Base-by-base conservation (phyloP, 148 eudicot genomes). In the Chenopodium berlandieri region DNA sequence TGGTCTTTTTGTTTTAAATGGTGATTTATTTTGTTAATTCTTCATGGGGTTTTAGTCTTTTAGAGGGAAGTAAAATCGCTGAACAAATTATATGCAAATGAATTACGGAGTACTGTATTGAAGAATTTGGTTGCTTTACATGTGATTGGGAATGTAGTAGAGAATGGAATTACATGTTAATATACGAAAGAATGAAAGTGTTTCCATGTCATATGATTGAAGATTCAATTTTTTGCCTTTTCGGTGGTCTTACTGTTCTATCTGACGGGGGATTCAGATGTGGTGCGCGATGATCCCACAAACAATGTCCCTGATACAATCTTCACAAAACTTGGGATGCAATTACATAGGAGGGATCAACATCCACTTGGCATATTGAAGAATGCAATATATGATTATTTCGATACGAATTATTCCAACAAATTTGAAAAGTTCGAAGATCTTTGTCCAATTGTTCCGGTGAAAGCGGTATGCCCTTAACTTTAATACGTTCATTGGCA, bases 331-430 rank as follows among this genome's bases (percentile, higher is more conserved):
- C 90, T 96, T 86, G 99, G 99, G 78, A 81, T 96, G 95, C 99
- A 96, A 75, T 91, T 94, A 75, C 99, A 96, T 75, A 89, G 86
- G 81, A 86, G 92, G 82, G 92, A 89, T 70, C 88, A 88, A 32
- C 99, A 96, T 82, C 98, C 99, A 2, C 86, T 96, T 83, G 99
- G 98, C 66, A 94, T 96, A 48, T 83, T 96, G 78, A 96, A 96
- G 90, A 96, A 96, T 86, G 94, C 98, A 46, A 94, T 96, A 72
- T 89, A 87, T 76, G 90, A 88, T 74, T 94, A 94, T 86, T 94
- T 96, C 74, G 95, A 96, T 83, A 83, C 87, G 83, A 90, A 80
- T 83, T 94, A 91, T 81, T 79, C 90, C 46, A 82, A 85, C 84
- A 89, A 89, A 82, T 96, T 92, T 88, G 92, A 89, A 76, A 94